phyloP scores from a whole-genome alignment of 768 basidiomycete species.

The Mycena amicta region DNA sequence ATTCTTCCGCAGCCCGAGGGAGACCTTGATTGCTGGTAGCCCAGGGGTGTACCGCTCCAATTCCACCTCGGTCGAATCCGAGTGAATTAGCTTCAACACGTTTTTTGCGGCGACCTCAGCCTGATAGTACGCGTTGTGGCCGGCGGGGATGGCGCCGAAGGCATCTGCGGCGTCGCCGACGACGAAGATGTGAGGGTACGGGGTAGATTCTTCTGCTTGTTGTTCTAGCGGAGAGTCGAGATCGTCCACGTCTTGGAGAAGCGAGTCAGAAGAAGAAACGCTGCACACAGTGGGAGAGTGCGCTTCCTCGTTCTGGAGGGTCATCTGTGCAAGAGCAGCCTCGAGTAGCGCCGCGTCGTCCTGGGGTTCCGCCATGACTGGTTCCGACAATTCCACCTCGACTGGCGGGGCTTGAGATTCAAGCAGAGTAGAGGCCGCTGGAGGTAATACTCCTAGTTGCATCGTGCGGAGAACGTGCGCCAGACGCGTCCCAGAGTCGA shows the following conservation, averaged over 20 bases:
- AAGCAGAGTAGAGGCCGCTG: not conserved
- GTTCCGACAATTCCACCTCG: not conserved
- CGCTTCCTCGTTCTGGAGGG: slow-evolving; percentile 18
- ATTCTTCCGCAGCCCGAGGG: slow-evolving; percentile 54
- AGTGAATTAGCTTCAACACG: slow-evolving; percentile 47
- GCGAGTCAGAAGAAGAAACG: not conserved
- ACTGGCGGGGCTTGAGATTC: not conserved
- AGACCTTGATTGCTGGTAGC: slow-evolving; percentile 60
- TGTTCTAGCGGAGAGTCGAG: not conserved
- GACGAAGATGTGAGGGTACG: slow-evolving; percentile 60
- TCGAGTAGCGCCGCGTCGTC: slow-evolving; percentile 13
- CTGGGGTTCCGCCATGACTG: not conserved
- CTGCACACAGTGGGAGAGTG: not conserved
- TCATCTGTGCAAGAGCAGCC: slow-evolving; percentile 25
- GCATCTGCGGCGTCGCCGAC: slow-evolving; percentile 67
- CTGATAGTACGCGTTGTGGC: slow-evolving; percentile 58
- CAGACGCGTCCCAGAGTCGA: slow-evolving; percentile 41
- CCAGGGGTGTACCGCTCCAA: slow-evolving; percentile 41
- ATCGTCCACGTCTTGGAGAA: slow-evolving; percentile 3
- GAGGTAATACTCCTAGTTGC: slow-evolving; percentile 43
- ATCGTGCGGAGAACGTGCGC: slow-evolving; percentile 52
- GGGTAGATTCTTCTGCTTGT: slow-evolving; percentile 23
- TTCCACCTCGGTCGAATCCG: slow-evolving; percentile 3
- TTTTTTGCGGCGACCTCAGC: slow-evolving; percentile 58
- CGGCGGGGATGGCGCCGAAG: slow-evolving; percentile 64